phyloP scores from a whole-genome alignment of 129 eudicot species.

The Flaveria bidentis region DNA sequence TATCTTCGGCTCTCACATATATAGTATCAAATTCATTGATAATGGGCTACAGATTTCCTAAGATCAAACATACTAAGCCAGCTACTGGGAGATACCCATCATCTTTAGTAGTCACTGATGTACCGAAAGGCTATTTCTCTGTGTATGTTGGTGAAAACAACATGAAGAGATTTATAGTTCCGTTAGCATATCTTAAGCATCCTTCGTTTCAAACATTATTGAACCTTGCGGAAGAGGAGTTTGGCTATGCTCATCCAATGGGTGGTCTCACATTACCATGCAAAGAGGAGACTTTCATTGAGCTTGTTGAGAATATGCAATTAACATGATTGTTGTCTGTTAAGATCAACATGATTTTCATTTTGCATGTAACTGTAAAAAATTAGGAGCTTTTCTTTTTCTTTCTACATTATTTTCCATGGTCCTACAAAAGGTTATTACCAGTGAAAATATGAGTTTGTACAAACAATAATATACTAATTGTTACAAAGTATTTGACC shows the following conservation, averaged over 20 bases:
- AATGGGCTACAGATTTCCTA: slow-evolving; percentile 19
- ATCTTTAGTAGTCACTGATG: background rate
- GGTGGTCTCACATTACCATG: slow-evolving; percentile 39
- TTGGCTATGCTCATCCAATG: slow-evolving; percentile 38
- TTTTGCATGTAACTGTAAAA: background rate
- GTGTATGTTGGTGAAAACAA: slow-evolving; percentile 32
- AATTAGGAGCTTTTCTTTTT: background rate
- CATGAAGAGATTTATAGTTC: slow-evolving; percentile 26
- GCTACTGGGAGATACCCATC: background rate
- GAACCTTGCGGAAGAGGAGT: slow-evolving; percentile 21
- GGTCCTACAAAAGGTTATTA: no score
- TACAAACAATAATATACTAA: no score
- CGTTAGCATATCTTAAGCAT: slow-evolving; percentile 25
- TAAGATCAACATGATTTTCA: no score
- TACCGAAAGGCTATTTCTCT: slow-evolving; percentile 26
- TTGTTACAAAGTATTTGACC: no score
- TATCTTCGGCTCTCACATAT: background rate
- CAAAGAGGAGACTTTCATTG: slow-evolving; percentile 39
- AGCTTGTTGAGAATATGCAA: background rate
- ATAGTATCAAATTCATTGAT: background rate
- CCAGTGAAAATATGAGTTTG: no score
- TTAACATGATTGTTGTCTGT: slow-evolving; percentile 1
- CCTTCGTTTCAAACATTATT: slow-evolving; percentile 27
- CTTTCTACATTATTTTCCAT: no score
- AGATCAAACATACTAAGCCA: background rate